Conservation (phyloP, 345 rosid genomes). For the Arabidopsis suecica region DNA sequence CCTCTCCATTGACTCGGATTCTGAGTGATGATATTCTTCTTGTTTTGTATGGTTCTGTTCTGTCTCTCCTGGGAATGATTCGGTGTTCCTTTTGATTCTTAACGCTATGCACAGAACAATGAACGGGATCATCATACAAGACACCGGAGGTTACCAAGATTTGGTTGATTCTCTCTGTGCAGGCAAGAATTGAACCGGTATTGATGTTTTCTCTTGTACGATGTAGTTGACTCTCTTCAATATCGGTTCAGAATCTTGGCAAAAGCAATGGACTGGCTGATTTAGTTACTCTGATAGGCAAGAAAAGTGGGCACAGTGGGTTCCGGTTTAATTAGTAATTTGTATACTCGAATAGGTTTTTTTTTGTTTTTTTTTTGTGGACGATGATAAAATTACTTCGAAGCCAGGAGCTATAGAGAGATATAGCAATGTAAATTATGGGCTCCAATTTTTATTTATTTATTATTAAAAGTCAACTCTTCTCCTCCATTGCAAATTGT, state of each 20-base stretch:
- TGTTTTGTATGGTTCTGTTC: constrained; percentile 36
- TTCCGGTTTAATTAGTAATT: constrained; percentile 32
- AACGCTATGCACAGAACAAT: constrained; percentile 44
- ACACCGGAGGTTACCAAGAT: constrained; percentile 31
- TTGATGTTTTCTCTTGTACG: constrained; percentile 15
- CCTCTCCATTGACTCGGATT: constrained; percentile 81
- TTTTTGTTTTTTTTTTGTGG: background rate
- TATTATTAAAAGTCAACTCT: constrained; percentile 23
- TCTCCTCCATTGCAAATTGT: constrained; percentile 11
- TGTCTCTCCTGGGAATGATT: constrained; percentile 43
- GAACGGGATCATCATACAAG: constrained; percentile 34
- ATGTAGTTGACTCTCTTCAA: constrained; percentile 22
- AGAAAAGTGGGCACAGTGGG: constrained; percentile 33
- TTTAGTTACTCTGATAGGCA: constrained; percentile 36
- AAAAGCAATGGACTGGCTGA: constrained; percentile 41
- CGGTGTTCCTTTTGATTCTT: constrained; percentile 46
- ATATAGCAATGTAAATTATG: constrained; percentile 39
- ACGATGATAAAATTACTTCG: constrained; percentile 26
- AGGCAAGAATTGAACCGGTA: constrained; percentile 38
- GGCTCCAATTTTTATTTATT: constrained; percentile 38
- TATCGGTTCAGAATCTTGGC: constrained; percentile 38
- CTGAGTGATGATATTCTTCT: constrained; percentile 54
- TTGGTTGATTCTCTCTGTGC: constrained; percentile 33
- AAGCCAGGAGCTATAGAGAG: constrained; percentile 36
- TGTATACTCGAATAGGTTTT: constrained; percentile 45